A percentile compares a stretch with the other conserved stretches of the same genome.
These are phyloP conservation scores for Orbilia brochopaga DNA, from an alignment of 2,329 filamentous ascomycete genomes.

Conservation along the genomic window DNA sequence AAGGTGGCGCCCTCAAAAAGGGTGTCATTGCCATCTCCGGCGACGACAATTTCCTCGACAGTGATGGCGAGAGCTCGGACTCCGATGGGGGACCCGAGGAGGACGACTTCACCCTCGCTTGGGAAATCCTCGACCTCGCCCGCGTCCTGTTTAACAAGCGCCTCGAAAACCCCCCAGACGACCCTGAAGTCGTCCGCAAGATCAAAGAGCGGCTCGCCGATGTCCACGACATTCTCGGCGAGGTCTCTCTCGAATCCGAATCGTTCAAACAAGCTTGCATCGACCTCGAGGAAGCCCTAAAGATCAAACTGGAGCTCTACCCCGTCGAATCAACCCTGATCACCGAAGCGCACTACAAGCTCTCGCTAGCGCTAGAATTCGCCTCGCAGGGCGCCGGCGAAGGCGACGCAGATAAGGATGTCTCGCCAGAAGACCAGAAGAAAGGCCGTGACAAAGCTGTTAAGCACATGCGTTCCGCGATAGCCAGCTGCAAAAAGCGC, in stretches of 20 bases:
- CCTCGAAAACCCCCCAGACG: constrained; percentile 56
- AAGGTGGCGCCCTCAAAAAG: constrained; percentile 56
- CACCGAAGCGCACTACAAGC: constrained; percentile 94
- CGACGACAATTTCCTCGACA: constrained; percentile 78
- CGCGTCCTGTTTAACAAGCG: constrained; percentile 69
- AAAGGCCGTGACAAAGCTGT: constrained; percentile 59
- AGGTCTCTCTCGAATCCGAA: constrained; percentile 97
- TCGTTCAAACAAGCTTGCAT: constrained; percentile 85
- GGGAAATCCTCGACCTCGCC: constrained; percentile 81
- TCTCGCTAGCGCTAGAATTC: constrained; percentile 93
- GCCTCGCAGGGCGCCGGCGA: constrained; percentile 59
- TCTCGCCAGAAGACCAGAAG: constrained; percentile 65
- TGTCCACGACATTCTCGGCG: constrained; percentile 89
- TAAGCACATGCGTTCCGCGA: constrained; percentile 53
- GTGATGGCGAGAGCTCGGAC: constrained; percentile 59
- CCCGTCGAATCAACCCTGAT: constrained; percentile 81
- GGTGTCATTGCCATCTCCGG: constrained; percentile 78
- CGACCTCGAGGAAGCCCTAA: constrained; percentile 78
- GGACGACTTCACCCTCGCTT: constrained; percentile 74
- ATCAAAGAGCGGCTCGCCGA: constrained; percentile 74
- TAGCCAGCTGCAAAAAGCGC: constrained; percentile 52
- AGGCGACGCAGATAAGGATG: constrained; percentile 65
- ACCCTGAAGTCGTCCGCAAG: constrained; percentile 56
- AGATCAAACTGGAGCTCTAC: constrained; percentile 78
- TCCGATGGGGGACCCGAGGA: constrained; percentile 62